Base-by-base conservation (phyloP, 23 red algal genomes). In the Pyropia yezoensis region DNA sequence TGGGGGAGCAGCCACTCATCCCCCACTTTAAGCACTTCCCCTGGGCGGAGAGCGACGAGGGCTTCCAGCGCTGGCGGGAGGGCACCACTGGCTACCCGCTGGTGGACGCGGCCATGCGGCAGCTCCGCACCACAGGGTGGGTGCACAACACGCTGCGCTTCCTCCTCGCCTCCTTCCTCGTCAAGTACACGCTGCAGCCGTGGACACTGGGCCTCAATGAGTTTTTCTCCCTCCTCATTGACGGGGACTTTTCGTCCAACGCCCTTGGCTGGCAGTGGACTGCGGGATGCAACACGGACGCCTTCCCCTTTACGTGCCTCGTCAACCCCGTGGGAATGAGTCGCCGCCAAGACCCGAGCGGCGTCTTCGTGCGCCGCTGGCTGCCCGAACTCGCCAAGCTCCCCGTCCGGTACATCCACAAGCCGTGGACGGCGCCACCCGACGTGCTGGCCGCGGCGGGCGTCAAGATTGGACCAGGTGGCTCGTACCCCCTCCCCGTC, bases 41-140 rank as follows among this genome's bases (percentile, higher is more conserved):
- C 0, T 89, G 79, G 83, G 75, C 68, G 18, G 54, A 81, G 3
- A 85, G 90, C 62, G 50, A 70, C 1, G 60, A 73, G 67, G 62
- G 72, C 7, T 30, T 68, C 7, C 49, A 70, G 4, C 66, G 68
- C 62, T 87, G 82, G 82, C 50, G 67, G 56, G 61, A 13, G 18
- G 93, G 93, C 12, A 82, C 65, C 5, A 97, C 93, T 3, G 93
- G 93, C 18, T 97, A 87, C 76, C 93, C 93, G 19, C 79, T 97
- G 51, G 82, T 97, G n/a, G 93, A 97, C 59, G 93, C 93, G 18
- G 93, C 93, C 14, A 97, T 97, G 80, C 79, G 93, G 12, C 83
- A 97, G 74, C 67, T 97, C 20, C 33, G 62, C 2, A 49, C 55
- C 11, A 88, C 83, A 23, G 93, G 93, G 16, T 97, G 93, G 93